These are phyloP conservation scores for Helianthus tuberosus DNA, from an alignment of 129 eudicot species.

Conservation along the genomic window DNA sequence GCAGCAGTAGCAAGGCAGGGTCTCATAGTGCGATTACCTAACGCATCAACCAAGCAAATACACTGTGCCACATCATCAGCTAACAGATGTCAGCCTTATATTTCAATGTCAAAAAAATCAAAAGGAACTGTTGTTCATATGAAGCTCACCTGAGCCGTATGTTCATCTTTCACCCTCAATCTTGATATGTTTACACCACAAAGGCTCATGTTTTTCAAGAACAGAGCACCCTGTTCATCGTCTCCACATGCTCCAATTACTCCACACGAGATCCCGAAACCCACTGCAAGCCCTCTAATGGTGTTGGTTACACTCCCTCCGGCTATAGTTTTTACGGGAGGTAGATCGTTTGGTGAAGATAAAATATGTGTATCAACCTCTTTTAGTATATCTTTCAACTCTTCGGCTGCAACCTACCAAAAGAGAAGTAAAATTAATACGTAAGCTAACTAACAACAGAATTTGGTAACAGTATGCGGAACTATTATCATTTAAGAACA, in stretches of 20 bases:
- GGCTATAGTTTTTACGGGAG: constrained; percentile 80
- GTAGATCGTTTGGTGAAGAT: constrained; percentile 49
- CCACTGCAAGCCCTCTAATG: constrained; percentile 86
- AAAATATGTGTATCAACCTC: constrained; percentile 61
- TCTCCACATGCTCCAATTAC: constrained; percentile 95
- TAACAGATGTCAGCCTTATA: constrained; percentile 19
- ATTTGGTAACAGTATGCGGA: not conserved
- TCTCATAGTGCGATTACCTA: constrained; percentile 95
- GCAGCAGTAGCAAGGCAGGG: constrained; percentile 89
- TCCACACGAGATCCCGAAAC: constrained; percentile 86
- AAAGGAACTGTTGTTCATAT: not conserved
- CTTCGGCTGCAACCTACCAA: constrained; percentile 74
- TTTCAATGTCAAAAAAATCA: constrained; percentile 14
- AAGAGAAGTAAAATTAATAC: not conserved
- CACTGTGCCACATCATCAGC: constrained; percentile 56
- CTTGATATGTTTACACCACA: constrained; percentile 71
- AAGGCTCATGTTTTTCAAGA: constrained; percentile 65
- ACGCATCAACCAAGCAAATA: constrained; percentile 91
- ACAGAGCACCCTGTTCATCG: constrained; percentile 86
- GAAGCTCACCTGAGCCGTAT: constrained; percentile 78
- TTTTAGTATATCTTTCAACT: constrained; percentile 61
- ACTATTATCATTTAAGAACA: constrained; percentile 20
- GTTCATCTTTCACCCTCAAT: constrained; percentile 65
- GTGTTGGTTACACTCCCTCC: constrained; percentile 99
- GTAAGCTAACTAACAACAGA: not conserved